Evolutionary conservation across 257 asterid genomes (phyloP).

Genomic region (Capsicum baccatum): DNA sequence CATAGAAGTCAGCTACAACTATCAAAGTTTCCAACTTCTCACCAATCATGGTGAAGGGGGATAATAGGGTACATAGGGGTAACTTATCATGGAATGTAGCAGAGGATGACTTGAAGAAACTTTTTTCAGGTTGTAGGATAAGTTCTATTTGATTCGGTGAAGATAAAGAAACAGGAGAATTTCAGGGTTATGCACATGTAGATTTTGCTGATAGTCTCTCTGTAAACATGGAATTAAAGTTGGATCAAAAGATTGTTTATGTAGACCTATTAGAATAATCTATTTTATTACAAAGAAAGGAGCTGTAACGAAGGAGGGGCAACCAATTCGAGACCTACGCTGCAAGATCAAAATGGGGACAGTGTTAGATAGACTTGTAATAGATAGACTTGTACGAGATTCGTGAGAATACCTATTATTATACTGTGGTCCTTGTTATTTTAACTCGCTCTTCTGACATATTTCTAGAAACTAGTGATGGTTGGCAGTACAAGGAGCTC

Average conservation of each 20-base stretch:
- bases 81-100: slow-evolving; percentile 89
- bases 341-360: too few species aligned
- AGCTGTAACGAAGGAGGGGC: too few species aligned
- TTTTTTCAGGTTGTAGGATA: slow-evolving; percentile 64
- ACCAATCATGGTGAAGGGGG: slow-evolving; percentile 73
- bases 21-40: slow-evolving; percentile 60
- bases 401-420: too few species aligned
- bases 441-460: too few species aligned
- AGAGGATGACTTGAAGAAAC: slow-evolving; percentile 71
- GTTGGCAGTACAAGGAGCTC: too few species aligned
- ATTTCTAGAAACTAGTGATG: too few species aligned
- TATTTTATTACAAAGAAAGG: too few species aligned
- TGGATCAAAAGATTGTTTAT: slow-evolving; percentile 62
- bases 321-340: too few species aligned
- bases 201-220: slow-evolving; percentile 73
- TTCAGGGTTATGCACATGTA: slow-evolving; percentile 87
- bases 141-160: slow-evolving; percentile 73
- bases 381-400: too few species aligned
- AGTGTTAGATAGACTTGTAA: too few species aligned
- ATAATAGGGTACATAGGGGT: slow-evolving; percentile 83
- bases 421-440: too few species aligned
- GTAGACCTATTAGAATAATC: too few species aligned
- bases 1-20: slow-evolving; percentile 63
- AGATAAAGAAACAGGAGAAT: slow-evolving; percentile 85
- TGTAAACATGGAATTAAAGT: slow-evolving; percentile 59